phyloP scores from a whole-genome alignment of 2,329 filamentous ascomycete genomes.

The Aspergillus flavus region DNA sequence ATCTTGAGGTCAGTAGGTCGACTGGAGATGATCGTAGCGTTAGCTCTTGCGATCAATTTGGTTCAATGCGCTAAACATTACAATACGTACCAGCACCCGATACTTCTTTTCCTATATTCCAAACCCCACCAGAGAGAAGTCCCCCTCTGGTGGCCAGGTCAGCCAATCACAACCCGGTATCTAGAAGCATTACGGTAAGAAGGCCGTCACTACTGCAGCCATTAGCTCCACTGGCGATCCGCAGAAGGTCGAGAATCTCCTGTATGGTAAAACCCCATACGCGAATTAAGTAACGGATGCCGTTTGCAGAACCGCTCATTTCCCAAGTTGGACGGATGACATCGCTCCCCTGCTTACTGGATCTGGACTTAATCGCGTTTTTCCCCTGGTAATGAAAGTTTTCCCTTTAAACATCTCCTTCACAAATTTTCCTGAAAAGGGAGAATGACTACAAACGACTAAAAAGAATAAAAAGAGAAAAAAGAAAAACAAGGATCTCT shows the following conservation, averaged over 20 bases:
- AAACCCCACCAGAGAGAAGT: not conserved
- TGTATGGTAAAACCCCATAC: not conserved
- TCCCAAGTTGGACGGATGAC: not conserved
- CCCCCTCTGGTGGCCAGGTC: not conserved
- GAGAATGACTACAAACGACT: not conserved
- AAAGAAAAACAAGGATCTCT: slow-evolving; percentile 2
- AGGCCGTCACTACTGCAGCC: not conserved
- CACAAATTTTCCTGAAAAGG: not conserved
- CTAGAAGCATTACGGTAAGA: not conserved
- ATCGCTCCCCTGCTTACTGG: not conserved
- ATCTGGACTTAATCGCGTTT: not conserved
- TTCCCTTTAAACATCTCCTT: not conserved
- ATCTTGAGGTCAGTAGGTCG: not conserved
- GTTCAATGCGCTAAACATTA: not conserved
- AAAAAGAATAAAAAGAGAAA: not conserved
- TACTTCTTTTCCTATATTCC: not conserved
- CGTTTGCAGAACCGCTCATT: not conserved
- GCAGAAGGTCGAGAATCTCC: slow-evolving; percentile 1
- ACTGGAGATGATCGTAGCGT: not conserved
- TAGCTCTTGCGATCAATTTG: not conserved
- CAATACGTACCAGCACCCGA: not conserved
- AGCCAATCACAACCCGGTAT: not conserved
- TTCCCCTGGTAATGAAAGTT: not conserved
- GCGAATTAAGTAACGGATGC: not conserved
- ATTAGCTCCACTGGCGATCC: not conserved